phyloP scores from a whole-genome alignment of 2,329 filamentous ascomycete genomes.

The Trichoderma polysporum region DNA sequence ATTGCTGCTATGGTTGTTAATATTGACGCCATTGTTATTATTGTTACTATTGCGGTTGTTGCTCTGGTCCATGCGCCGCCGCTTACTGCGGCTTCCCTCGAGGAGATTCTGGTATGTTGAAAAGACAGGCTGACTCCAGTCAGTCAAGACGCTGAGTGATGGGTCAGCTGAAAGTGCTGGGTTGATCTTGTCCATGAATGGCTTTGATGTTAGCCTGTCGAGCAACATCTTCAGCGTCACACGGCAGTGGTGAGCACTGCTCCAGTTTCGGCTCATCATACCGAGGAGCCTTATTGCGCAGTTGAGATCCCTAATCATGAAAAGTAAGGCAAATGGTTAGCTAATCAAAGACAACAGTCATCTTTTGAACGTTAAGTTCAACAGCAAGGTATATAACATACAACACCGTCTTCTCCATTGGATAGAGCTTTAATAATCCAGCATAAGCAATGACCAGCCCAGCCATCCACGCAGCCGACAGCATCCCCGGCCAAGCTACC shows the following conservation, averaged over 20 bases:
- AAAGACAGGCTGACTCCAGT: slow-evolving; percentile 15
- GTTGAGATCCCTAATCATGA: slow-evolving; percentile 2
- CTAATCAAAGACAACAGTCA: background rate
- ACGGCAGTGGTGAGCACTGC: slow-evolving; percentile 12
- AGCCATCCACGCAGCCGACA: slow-evolving; percentile 18
- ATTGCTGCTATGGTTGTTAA: background rate
- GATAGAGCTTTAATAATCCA: slow-evolving; percentile 6
- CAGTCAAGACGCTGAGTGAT: background rate
- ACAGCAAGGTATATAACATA: background rate
- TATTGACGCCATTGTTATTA: background rate
- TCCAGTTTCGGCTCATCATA: slow-evolving; percentile 19
- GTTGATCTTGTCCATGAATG: slow-evolving; percentile 12
- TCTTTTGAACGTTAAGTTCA: background rate
- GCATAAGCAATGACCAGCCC: slow-evolving; percentile 9
- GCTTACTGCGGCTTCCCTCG: slow-evolving; percentile 13
- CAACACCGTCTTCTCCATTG: slow-evolving; percentile 15
- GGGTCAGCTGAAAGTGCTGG: slow-evolving; percentile 6
- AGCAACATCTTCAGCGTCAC: slow-evolving; percentile 16
- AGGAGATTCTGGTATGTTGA: slow-evolving; percentile 16
- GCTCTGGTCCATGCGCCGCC: background rate
- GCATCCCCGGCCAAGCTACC: slow-evolving; percentile 14
- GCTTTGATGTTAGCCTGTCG: slow-evolving; percentile 2
- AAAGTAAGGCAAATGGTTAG: background rate
- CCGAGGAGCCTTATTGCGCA: slow-evolving; percentile 13
- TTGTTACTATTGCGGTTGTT: background rate